phyloP scores from a whole-genome alignment of 177 flowering plant species.

The Vitis hybrid region DNA sequence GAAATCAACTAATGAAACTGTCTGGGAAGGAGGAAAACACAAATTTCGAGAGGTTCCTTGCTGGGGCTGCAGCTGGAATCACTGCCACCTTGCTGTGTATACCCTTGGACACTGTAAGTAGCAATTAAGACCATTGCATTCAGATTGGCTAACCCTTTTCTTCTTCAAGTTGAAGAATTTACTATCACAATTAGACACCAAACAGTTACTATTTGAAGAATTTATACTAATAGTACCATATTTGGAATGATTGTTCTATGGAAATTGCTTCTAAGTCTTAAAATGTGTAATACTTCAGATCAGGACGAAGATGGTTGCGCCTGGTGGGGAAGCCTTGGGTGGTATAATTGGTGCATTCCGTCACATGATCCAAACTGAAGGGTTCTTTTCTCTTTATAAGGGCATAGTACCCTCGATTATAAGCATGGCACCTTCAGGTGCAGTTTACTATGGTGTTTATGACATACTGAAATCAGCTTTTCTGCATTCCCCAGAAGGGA shows the following conservation, averaged over 20 bases:
- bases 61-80: slow-evolving; percentile 93
- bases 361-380: slow-evolving; percentile 78
- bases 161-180: no score
- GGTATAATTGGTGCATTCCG: slow-evolving; percentile 82
- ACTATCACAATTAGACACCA: no score
- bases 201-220: no score
- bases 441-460: slow-evolving; percentile 92
- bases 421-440: slow-evolving; percentile 94
- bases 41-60: slow-evolving; percentile 81
- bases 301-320: slow-evolving; percentile 89
- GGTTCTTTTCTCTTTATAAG: slow-evolving; percentile 87
- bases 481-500: slow-evolving; percentile 89
- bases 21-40: slow-evolving; percentile 76
- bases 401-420: slow-evolving; percentile 84
- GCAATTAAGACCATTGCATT: background rate
- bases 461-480: slow-evolving; percentile 83
- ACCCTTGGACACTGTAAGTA: slow-evolving; percentile 84
- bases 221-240: slow-evolving; percentile 27
- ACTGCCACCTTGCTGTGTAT: slow-evolving; percentile 82
- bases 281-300: slow-evolving; percentile 41
- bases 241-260: slow-evolving; percentile 35
- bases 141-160: no score
- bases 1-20: slow-evolving; percentile 63
- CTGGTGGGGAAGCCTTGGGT: slow-evolving; percentile 92
- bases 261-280: no score